Base-by-base conservation (phyloP, 2,329 filamentous ascomycete species). In the Cladophialophora bantiana region DNA sequence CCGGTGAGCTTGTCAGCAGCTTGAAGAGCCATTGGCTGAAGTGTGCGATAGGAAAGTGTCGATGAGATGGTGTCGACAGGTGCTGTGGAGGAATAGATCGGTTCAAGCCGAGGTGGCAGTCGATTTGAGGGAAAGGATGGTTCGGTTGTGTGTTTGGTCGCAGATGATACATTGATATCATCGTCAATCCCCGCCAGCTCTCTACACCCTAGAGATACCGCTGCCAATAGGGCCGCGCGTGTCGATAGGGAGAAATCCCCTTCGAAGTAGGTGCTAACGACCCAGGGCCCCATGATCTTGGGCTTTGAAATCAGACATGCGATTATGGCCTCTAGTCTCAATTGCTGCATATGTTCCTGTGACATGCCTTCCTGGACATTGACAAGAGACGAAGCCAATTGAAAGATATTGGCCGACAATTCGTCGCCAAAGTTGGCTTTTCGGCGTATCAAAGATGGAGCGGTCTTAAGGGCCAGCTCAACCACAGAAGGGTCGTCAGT, bases 211-310 rank as follows among this genome's bases (percentile, higher is more conserved):
- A 99, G 81, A 0, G 94, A 94, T 3, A 99, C 81, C 0, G 92
- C 89, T 20, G 92, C 90, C 60, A 99, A 88, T 42, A 98, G 85
- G 0, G 91, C 88, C 7, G 90, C 91, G 45, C 95, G 86, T 76
- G 98, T 94, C 0, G 89, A 87, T 42, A 98, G 82, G 0, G 94
- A 97, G 77, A 95, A 94, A 75, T 99, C 95, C 15, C 94, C 94
- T 50, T 93, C 90, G 76, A 97, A 98, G 76, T 95, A 96, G 0
- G 91, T 90, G 64, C 89, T 88, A 2, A 90, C 88, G 66, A 96
- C 92, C 90, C 92, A 96, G 13, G 88, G 91, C 0, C 89, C 94
- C 86, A 97, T 92, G 60, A 86, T 84, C 57, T 86, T 81, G 0
- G 95, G 92, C 70, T 91, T 87, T 0, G 92, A 89, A 2, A 95